Evolutionary conservation across 75 land plant genomes (phyloP), one percentile per base, ranked within the genome.

Genomic region (Picea sitchensis): DNA sequence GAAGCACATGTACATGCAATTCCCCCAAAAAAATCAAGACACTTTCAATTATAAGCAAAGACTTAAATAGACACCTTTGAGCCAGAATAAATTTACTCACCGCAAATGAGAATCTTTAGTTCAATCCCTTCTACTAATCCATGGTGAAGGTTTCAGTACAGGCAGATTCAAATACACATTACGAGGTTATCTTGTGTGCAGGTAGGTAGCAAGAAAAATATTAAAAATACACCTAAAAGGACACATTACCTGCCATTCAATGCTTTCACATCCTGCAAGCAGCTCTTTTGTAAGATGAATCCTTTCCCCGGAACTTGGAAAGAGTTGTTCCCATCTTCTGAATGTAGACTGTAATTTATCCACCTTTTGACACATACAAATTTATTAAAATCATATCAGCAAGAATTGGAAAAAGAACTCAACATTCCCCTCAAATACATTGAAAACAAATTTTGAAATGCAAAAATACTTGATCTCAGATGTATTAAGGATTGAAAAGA

Each of bases 181-280:
- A 36, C 44, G 74, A 11, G n/a, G 54, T 71, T n/a, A 44, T 44
- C 12, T 2, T 71, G 51, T 11, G 4, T 44, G 23, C 51, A 71
- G 20, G 1, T 20, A 20, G n/a, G 3, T 71, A 44, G 51, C 26
- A 78, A 34, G 59, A 47, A 21, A 58, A 59, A 61, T 36, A 30
- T n/a, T 58, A 21, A 17, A 59, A 80, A 47, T 71, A 31, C 18
- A 14, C 32, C 18, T 77, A 56, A 14, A 51, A 18, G 58, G 36
- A 20, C 31, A 77, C 15, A 32, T 59, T 85, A 95, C 98, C 96
- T 95, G 98, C 98, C 98, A 94, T 80, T 93, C 96, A 77, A 95
- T 88, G 88, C 98, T 95, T 76, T 94, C 94, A 82, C 89, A 91
- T 17, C 85, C 83, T 69, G 92, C 76, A 75, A 92, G 78, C 31